These are phyloP conservation scores for Paramecium bursaria DNA, from an alignment of 73 alveolate species.

Conservation along the genomic window DNA sequence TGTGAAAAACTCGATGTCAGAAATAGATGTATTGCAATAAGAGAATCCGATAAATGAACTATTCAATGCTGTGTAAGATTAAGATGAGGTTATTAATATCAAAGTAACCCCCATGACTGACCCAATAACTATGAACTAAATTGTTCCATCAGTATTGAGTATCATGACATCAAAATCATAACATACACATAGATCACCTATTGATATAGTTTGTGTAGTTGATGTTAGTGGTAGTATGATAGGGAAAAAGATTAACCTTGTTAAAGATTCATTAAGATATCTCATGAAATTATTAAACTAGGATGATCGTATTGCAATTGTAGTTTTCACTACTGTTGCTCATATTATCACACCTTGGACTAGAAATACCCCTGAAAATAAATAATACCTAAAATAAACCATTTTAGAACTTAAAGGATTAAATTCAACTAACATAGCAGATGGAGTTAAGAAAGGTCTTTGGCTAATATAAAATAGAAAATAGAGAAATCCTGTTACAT, in stretches of 20 bases:
- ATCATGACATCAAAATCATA: not conserved
- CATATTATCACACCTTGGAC: constrained; percentile 69
- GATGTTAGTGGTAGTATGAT: constrained; percentile 86
- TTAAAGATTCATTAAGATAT: constrained; percentile 76
- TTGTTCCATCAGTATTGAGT: not conserved
- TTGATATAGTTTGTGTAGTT: constrained; percentile 83
- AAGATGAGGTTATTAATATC: not conserved
- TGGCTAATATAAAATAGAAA: constrained; percentile 75
- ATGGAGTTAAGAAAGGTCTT: constrained; percentile 77
- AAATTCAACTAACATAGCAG: constrained; percentile 78
- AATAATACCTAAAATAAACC: constrained; percentile 42
- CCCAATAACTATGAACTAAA: not conserved
- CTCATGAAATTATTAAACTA: constrained; percentile 70
- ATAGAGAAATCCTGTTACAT: constrained; percentile 73
- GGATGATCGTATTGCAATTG: constrained; percentile 77
- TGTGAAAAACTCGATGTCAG: constrained; percentile 10
- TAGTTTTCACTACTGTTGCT: constrained; percentile 75
- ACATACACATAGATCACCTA: constrained; percentile 68
- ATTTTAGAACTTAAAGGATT: constrained; percentile 71
- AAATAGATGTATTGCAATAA: constrained; percentile 32
- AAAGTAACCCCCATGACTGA: constrained; percentile 11
- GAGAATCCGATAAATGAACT: not conserved
- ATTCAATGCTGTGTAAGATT: not conserved
- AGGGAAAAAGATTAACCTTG: constrained; percentile 74
- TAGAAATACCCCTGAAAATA: constrained; percentile 69